Evolutionary conservation across 2,329 filamentous ascomycete species (phyloP).

Genomic region (Botrytis fragariae): DNA sequence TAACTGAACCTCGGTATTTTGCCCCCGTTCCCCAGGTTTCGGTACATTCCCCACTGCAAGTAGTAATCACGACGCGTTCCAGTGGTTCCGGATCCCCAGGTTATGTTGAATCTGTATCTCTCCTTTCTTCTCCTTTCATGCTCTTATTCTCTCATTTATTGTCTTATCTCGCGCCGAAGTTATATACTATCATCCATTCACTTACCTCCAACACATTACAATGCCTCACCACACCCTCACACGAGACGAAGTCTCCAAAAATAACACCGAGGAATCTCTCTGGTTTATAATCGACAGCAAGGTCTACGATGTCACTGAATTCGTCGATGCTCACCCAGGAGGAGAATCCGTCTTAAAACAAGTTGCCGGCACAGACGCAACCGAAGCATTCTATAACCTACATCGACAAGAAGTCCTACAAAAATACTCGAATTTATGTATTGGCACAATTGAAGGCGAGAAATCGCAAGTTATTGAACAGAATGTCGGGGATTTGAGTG

Average conservation of each 20-base stretch:
- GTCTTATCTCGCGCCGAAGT: not conserved
- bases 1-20: constrained; percentile 5
- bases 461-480: constrained; percentile 69
- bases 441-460: constrained; percentile 75
- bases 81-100: not conserved
- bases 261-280: constrained; percentile 65
- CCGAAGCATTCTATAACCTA: constrained; percentile 83
- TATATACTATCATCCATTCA: not conserved
- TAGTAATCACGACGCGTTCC: not conserved
- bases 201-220: constrained; percentile 6
- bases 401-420: constrained; percentile 86
- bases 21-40: constrained; percentile 9
- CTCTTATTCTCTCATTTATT: not conserved
- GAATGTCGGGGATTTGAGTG: constrained; percentile 67
- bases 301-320: constrained; percentile 84
- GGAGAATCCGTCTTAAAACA: constrained; percentile 74
- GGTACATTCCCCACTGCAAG: not conserved
- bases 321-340: constrained; percentile 80
- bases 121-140: not conserved
- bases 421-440: constrained; percentile 71
- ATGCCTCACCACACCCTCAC: constrained; percentile 42
- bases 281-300: constrained; percentile 86
- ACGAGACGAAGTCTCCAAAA: constrained; percentile 67
- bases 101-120: not conserved
- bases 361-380: constrained; percentile 79